Percentiles rank a stretch among this genome's conserved stretches.
phyloP scores from a whole-genome alignment of 306 rosid genomes.

The Macrotyloma uniflorum region DNA sequence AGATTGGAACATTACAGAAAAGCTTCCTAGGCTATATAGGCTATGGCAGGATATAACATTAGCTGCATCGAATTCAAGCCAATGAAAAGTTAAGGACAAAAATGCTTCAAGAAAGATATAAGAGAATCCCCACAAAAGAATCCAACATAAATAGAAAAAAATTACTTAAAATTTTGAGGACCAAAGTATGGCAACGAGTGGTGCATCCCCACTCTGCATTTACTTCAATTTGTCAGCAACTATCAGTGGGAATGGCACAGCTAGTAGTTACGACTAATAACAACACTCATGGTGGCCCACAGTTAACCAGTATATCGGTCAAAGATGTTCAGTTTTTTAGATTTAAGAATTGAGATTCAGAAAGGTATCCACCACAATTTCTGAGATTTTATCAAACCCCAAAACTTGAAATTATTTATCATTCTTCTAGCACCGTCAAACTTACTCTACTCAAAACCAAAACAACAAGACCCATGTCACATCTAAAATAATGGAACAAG shows the following conservation, averaged over 20 bases:
- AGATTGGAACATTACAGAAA: conserved; percentile 22
- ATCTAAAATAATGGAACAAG: conserved; percentile 1
- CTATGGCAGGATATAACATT: conserved; percentile 26
- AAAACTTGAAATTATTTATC: background rate
- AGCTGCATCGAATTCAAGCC: conserved; percentile 12
- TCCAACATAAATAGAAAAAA: background rate
- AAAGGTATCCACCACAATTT: background rate
- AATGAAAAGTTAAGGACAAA: conserved; percentile 5
- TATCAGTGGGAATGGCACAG: conserved; percentile 16
- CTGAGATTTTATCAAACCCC: background rate
- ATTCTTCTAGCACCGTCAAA: background rate
- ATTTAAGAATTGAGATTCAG: background rate
- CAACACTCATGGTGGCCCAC: conserved; percentile 25
- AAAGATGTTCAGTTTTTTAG: conserved; percentile 13
- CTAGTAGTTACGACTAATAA: conserved; percentile 40
- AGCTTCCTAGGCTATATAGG: conserved; percentile 32
- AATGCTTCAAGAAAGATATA: background rate
- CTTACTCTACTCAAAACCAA: conserved; percentile 1
- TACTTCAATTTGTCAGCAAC: conserved; percentile 35
- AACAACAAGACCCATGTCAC: conserved; percentile 23
- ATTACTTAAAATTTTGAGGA: background rate
- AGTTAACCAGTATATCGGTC: conserved; percentile 36
- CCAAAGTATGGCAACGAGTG: conserved; percentile 28
- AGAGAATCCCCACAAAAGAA: conserved; percentile 32
- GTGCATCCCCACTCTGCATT: conserved; percentile 38